phyloP scores from a whole-genome alignment of 768 basidiomycete species.

The Hypholoma sublateritium region DNA sequence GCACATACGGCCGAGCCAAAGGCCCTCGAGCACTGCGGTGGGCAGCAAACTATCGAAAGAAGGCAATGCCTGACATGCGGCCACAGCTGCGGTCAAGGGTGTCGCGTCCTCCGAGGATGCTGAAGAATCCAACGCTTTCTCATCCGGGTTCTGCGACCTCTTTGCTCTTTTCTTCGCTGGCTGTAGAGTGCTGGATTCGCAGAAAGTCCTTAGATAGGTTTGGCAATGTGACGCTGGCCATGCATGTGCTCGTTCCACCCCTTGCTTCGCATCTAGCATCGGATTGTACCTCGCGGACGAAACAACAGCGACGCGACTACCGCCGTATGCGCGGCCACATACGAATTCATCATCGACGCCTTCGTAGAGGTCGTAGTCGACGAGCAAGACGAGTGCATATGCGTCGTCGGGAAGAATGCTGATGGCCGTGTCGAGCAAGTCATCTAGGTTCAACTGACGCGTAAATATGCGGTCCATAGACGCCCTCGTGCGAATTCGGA shows the following conservation, averaged over 20 bases:
- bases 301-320: slow-evolving; percentile 36
- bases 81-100: slow-evolving; percentile 7
- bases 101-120: background rate
- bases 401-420: slow-evolving; percentile 32
- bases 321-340: slow-evolving; percentile 40
- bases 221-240: slow-evolving; percentile 38
- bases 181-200: background rate
- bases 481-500: slow-evolving; percentile 32
- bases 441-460: slow-evolving; percentile 35
- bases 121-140: too few species aligned
- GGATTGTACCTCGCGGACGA: slow-evolving; percentile 36
- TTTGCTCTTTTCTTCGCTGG: slow-evolving; percentile 16
- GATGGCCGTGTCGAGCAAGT: slow-evolving; percentile 35
- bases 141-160: background rate
- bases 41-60: background rate
- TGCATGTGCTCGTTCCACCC: slow-evolving; percentile 30
- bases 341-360: slow-evolving; percentile 34
- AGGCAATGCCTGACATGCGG: slow-evolving; percentile 10
- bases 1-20: slow-evolving; percentile 36
- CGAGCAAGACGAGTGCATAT: slow-evolving; percentile 33
- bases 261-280: slow-evolving; percentile 25
- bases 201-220: slow-evolving; percentile 21
- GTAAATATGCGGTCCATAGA: slow-evolving; percentile 24
- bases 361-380: slow-evolving; percentile 35
- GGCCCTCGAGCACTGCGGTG: slow-evolving; percentile 12